A percentile compares a stretch with the other conserved stretches of the same genome.
These are phyloP conservation scores for Geotrichum klebahnii DNA, from an alignment of 1,139 yeast species.

Conservation along the genomic window DNA sequence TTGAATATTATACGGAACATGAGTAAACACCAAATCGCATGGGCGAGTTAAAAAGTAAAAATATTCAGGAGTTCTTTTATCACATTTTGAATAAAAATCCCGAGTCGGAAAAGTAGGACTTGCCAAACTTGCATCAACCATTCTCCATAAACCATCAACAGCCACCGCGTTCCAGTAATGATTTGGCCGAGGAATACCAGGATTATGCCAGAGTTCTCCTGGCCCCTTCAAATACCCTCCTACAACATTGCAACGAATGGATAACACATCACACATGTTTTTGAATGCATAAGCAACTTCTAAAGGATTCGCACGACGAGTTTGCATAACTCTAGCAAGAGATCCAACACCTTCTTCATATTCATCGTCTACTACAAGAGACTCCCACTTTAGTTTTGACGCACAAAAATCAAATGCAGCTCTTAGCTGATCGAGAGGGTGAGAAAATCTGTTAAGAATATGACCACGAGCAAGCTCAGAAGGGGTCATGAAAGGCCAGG, in stretches of 20 bases:
- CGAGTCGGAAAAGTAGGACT: constrained; percentile 50
- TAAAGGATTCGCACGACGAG: constrained; percentile 57
- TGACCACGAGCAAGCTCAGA: constrained; percentile 20
- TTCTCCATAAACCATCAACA: constrained; percentile 63
- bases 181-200: constrained; percentile 53
- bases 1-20: constrained; percentile 71
- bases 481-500: constrained; percentile 41
- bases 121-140: constrained; percentile 67
- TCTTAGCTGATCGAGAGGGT: constrained; percentile 52
- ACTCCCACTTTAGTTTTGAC: constrained; percentile 45
- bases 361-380: constrained; percentile 26
- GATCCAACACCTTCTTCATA: constrained; percentile 24
- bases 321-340: constrained; percentile 37
- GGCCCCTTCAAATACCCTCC: constrained; percentile 83
- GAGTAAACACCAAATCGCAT: constrained; percentile 69
- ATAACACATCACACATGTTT: constrained; percentile 64
- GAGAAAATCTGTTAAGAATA: constrained; percentile 12
- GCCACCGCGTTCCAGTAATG: constrained; percentile 87
- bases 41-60: constrained; percentile 81
- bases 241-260: constrained; percentile 70
- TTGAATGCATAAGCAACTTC: constrained; percentile 76
- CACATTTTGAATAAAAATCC: constrained; percentile 31
- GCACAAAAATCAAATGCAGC: constrained; percentile 61
- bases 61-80: constrained; percentile 37
- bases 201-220: constrained; percentile 47